Evolutionary conservation across 495 filamentous ascomycete species (phyloP), one percentile per base, ranked within the genome.

Genomic region (Collariella sp.): DNA sequence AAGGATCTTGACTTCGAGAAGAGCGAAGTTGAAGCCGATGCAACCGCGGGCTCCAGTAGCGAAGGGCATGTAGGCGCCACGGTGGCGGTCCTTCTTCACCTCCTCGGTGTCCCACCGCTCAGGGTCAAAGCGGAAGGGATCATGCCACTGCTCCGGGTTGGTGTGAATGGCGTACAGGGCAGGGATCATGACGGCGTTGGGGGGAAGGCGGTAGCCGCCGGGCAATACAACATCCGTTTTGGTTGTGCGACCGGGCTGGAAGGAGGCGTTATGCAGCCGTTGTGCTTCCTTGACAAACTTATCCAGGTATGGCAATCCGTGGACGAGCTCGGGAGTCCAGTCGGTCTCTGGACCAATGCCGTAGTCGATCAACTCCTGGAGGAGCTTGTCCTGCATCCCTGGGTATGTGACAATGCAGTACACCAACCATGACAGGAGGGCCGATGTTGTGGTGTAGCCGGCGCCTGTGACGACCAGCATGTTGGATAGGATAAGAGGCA

Each of bases 11-110:
- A 80, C 64, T 53, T 83, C 77, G 43, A 68, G 63, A 19, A 83
- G 57, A 0, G 79, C 80, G 60, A 82, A 77, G 61, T 80, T 82
- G 61, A 81, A 82, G 0, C 78, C 79, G 51, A 83, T 78, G 59
- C 79, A 82, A 57, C 67, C 68, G 0, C 80, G 62, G 0, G 65
- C 65, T 0, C 79, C 79, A 7, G 70, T 66, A 0, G 72, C 78
- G 43, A 83, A 82, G 0, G 79, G 79, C 3, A 74, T 66, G 59
- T 82, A 83, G 1, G 72, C 57, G 2, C 60, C 67, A 40, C 69
- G 68, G 39, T 72, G 74, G 9, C 70, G 45, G 40, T 64, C 67
- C 63, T 78, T 74, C 63, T 78, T 74, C 23, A 75, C 73, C 50
- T 69, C 64, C 0, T 76, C 72, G 0, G 73, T 73, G 38, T 77